Conservation (phyloP, 2,329 filamentous ascomycete genomes). For the Beauveria scarabaeidicola region DNA sequence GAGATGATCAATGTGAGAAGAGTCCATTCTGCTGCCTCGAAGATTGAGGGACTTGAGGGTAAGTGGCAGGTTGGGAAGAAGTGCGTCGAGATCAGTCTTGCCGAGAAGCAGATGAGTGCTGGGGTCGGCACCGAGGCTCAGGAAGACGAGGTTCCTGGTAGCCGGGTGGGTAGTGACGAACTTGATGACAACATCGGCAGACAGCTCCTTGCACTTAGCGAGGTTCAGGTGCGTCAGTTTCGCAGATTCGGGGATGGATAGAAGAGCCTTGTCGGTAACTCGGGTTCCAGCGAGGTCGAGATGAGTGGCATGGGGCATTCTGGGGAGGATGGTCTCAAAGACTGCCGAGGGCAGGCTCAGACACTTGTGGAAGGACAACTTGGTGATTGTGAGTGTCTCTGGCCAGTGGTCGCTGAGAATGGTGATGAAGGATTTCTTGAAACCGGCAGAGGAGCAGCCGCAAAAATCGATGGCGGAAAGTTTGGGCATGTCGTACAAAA, state of each 20-base stretch:
- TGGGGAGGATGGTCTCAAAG: conserved; percentile 64
- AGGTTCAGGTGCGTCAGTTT: conserved; percentile 70
- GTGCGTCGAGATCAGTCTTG: conserved; percentile 52
- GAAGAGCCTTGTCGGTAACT: conserved; percentile 62
- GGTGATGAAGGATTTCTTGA: conserved; percentile 56
- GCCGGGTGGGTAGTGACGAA: conserved; percentile 67
- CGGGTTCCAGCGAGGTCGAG: conserved; percentile 73
- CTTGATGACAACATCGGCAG: conserved; percentile 56
- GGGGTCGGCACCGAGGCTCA: conserved; percentile 66
- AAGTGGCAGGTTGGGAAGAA: conserved; percentile 57
- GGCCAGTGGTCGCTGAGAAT: conserved; percentile 46
- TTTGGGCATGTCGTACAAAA: conserved; percentile 57
- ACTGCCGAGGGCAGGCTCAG: conserved; percentile 57
- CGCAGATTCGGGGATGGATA: conserved; percentile 62
- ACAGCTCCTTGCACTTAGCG: conserved; percentile 64
- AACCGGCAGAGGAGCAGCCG: conserved; percentile 60
- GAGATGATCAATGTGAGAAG: conserved; percentile 55
- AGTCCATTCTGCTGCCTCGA: conserved; percentile 63
- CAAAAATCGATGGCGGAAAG: conserved; percentile 68
- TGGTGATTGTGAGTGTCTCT: conserved; percentile 49
- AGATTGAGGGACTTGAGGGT: conserved; percentile 67
- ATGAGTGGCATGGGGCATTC: conserved; percentile 61
- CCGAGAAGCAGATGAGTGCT: conserved; percentile 64
- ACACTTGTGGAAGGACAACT: conserved; percentile 72
- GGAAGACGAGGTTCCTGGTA: conserved; percentile 55